Evolutionary conservation across 2,329 filamentous ascomycete species (phyloP).

Genomic region (Polytolypa hystricis): DNA sequence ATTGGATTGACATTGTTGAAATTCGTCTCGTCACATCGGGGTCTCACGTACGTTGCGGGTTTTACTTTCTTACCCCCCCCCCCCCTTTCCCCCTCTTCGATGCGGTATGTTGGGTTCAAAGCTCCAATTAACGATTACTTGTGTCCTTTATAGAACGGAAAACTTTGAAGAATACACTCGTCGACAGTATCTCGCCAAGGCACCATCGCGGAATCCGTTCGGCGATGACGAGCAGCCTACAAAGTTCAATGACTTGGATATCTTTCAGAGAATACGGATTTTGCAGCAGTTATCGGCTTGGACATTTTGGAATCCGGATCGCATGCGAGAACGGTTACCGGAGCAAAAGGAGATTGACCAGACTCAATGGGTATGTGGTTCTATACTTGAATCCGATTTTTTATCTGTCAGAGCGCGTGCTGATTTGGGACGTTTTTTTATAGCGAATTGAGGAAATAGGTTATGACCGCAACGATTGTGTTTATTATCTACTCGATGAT

Average conservation of each 20-base stretch:
- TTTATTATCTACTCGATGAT: constrained; percentile 86
- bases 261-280: constrained; percentile 66
- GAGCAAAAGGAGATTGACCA: constrained; percentile 74
- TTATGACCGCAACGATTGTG: constrained; percentile 77
- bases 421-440: not conserved
- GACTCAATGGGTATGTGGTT: constrained; percentile 61
- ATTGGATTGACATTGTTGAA: constrained; percentile 83
- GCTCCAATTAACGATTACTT: constrained; percentile 1
- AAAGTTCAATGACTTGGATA: constrained; percentile 70
- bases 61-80: not conserved
- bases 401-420: not conserved
- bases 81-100: not conserved
- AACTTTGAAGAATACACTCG: constrained; percentile 90
- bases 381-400: too few relatives aligned
- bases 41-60: constrained; percentile 60
- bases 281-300: constrained; percentile 83
- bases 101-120: not conserved
- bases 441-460: constrained; percentile 45
- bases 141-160: constrained; percentile 49
- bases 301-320: constrained; percentile 77
- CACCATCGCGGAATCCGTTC: constrained; percentile 68
- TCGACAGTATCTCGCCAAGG: constrained; percentile 76
- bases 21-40: constrained; percentile 85
- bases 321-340: constrained; percentile 74
- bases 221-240: constrained; percentile 61